Percentiles rank a stretch among this genome's conserved stretches.
These are phyloP conservation scores for Exophiala aquamarina DNA, from an alignment of 2,329 filamentous ascomycete genomes.

Conservation along the genomic window DNA sequence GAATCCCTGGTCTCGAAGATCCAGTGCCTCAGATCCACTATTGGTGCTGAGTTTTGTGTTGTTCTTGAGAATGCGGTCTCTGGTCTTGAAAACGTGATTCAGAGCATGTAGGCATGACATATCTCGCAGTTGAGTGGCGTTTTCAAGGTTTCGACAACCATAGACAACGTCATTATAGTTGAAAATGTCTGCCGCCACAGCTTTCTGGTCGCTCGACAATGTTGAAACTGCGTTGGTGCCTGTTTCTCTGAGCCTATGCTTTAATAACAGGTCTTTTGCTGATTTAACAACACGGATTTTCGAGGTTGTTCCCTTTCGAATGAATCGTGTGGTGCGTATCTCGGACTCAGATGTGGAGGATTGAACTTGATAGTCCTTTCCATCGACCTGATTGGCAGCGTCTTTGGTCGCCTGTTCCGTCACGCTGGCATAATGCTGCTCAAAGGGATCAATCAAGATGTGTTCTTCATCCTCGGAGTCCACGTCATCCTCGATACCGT, in stretches of 20 bases:
- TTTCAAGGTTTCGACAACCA: conserved; percentile 68
- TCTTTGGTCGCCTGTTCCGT: conserved; percentile 59
- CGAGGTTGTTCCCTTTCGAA: background rate
- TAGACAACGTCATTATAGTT: conserved; percentile 80
- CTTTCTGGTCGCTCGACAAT: conserved; percentile 64
- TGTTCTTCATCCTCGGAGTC: conserved; percentile 47
- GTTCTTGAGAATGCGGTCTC: conserved; percentile 89
- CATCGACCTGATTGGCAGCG: conserved; percentile 49
- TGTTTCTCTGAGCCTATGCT: conserved; percentile 64
- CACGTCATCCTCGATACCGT: conserved; percentile 35
- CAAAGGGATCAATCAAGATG: conserved; percentile 69
- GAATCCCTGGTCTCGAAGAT: conserved; percentile 90
- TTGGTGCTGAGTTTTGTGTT: conserved; percentile 74
- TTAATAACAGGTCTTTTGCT: conserved; percentile 51
- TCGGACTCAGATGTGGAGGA: conserved; percentile 38
- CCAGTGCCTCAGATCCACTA: conserved; percentile 61
- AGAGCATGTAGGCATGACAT: conserved; percentile 79
- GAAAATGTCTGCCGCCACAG: conserved; percentile 71
- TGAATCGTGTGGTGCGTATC: conserved; percentile 14
- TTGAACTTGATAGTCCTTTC: conserved; percentile 47
- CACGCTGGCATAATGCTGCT: conserved; percentile 68
- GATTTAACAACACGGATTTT: conserved; percentile 1
- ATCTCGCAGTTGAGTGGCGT: conserved; percentile 67
- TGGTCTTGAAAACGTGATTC: conserved; percentile 91
- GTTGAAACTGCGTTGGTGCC: conserved; percentile 48